Conservation (phyloP, 176 grass and related monocot genomes). For the Paspalum notatum region DNA sequence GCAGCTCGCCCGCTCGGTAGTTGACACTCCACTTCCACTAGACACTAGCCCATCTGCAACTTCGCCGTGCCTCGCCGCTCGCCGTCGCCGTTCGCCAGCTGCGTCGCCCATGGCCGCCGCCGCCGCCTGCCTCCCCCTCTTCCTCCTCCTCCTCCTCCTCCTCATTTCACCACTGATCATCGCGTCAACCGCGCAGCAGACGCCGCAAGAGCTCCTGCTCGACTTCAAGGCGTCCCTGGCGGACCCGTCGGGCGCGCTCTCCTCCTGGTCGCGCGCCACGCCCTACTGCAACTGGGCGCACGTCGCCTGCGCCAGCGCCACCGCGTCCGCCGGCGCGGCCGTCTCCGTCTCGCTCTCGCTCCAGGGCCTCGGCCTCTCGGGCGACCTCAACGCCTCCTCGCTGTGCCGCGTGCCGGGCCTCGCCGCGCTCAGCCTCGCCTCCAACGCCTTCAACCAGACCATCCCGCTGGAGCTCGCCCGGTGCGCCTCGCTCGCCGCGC, state of each 20-base stretch:
- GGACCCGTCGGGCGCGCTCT: constrained; percentile 59
- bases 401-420: constrained; percentile 64
- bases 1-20: not conserved
- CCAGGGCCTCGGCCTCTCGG: constrained; percentile 60
- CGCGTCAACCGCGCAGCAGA: not conserved
- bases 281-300: constrained; percentile 73
- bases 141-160: constrained; percentile 31
- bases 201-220: constrained; percentile 52
- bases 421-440: constrained; percentile 54
- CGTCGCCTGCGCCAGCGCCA: constrained; percentile 54
- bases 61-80: not conserved
- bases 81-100: not conserved
- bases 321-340: not conserved
- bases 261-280: constrained; percentile 51
- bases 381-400: constrained; percentile 51
- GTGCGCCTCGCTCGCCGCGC: constrained; percentile 55
- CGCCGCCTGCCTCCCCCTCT: not conserved
- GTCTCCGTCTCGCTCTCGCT: constrained; percentile 45
- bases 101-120: constrained; percentile 42
- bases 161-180: constrained; percentile 20
- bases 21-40: not conserved
- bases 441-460: constrained; percentile 74
- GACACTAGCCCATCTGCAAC: not conserved
- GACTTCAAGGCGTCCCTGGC: constrained; percentile 58
- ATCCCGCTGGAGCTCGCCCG: constrained; percentile 63